Conservation (phyloP, 2,329 filamentous ascomycete species). For the Talaromyces sp. region DNA sequence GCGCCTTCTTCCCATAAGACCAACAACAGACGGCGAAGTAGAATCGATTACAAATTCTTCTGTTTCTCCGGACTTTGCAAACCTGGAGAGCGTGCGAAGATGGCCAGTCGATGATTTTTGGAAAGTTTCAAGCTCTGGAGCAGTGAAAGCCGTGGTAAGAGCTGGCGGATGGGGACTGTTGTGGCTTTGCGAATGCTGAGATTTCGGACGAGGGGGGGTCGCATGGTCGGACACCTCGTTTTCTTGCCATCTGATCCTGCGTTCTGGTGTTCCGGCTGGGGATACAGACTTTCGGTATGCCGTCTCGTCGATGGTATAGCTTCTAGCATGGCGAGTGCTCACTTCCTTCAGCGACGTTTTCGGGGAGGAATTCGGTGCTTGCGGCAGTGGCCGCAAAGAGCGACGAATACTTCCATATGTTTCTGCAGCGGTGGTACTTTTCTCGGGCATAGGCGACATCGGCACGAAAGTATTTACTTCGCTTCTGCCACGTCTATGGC, state of each 20-base stretch:
- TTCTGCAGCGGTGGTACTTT: conserved; percentile 49
- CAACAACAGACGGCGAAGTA: conserved; percentile 77
- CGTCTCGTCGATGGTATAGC: conserved; percentile 59
- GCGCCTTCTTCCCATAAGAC: conserved; percentile 75
- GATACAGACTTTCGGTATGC: conserved; percentile 28
- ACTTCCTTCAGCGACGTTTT: conserved; percentile 26
- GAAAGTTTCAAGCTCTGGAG: conserved; percentile 73
- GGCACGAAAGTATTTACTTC: conserved; percentile 58
- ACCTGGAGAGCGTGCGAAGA: conserved; percentile 76
- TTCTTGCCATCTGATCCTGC: conserved; percentile 24
- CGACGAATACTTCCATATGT: conserved; percentile 69
- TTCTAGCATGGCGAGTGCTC: conserved; percentile 45
- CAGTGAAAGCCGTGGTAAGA: conserved; percentile 47
- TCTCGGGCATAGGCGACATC: conserved; percentile 18
- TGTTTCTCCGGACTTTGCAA: conserved; percentile 68
- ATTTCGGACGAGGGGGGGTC: conserved; percentile 23
- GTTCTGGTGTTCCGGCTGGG: conserved; percentile 28
- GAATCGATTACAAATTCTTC: conserved; percentile 78
- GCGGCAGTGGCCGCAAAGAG: conserved; percentile 69
- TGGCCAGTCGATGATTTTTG: conserved; percentile 87
- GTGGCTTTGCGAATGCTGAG: conserved; percentile 26
- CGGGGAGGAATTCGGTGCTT: conserved; percentile 53
- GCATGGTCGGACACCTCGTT: conserved; percentile 22
- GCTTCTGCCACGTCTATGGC: conserved; percentile 71
- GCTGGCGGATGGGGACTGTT: conserved; percentile 26